Evolutionary conservation across 2,329 filamentous ascomycete species (phyloP), one percentile per base, ranked within the genome.

Genomic region (Exophiala alcalophila): DNA sequence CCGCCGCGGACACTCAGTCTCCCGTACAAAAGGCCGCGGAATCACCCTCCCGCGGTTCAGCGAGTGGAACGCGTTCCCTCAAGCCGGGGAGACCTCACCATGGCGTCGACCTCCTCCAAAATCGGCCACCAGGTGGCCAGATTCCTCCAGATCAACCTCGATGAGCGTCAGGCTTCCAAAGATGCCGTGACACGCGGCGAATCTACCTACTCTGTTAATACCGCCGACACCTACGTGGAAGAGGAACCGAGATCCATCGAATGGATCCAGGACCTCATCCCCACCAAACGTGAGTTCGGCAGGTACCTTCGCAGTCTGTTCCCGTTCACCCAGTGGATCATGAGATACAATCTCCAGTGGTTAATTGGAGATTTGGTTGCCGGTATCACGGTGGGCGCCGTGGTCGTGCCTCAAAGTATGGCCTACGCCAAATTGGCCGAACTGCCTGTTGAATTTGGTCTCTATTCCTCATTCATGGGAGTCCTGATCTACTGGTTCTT

Each of bases 401-500:
- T 89, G 16, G 89, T 96, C 18, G 86, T 97, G n/a, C 91, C 91
- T 4, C 91, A 97, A 62, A 84, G 88, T 50, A 96, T 97, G 91
- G 90, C 91, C 1, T 97, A 97, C 66, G 90, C 91, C 20, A 73
- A 82, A 49, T 74, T 97, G 18, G 91, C 91, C 30, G 77, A 83
- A 48, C 74, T 97, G n/a, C 74, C 79, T 1, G 78, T 84, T 4
- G 76, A 97, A 61, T 97, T 83, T 59, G 91, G 91, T 38, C 76
- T 97, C 1, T 94, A 94, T 66, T 92, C 91, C 0, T 96, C 91
- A 0, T 97, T 98, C 61, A 92, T 96, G 77, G 92, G 91, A 36
- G 90, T 94, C 11, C 65, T 95, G 50, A 75, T 95, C 49, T 98
- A 98, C 67, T 97, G 91, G 91, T 85, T 96, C 61, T 97, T 97